Conservation (phyloP, 495 filamentous ascomycete genomes). For the Friedmanniomyces endolithicus region DNA sequence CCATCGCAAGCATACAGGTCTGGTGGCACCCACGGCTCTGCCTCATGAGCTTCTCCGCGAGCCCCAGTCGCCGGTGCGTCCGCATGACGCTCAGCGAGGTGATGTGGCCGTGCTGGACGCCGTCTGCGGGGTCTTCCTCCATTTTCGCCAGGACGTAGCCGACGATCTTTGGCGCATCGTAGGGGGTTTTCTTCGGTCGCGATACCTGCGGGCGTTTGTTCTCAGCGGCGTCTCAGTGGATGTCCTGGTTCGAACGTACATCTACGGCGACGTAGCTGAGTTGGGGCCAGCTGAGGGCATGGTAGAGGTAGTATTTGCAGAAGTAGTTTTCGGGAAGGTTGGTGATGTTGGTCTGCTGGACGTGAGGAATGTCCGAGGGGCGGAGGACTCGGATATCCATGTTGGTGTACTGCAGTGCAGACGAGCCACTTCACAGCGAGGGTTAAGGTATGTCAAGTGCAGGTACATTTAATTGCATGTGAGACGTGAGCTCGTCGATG, state of each 20-base stretch:
- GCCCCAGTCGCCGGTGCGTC: conserved; percentile 77
- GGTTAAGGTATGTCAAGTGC: background rate
- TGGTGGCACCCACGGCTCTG: conserved; percentile 65
- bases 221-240: background rate
- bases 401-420: background rate
- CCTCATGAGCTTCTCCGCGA: conserved; percentile 93
- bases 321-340: conserved; percentile 99
- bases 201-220: conserved; percentile 34
- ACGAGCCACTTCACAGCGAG: background rate
- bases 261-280: conserved; percentile 94
- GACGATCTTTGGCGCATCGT: conserved; percentile 93
- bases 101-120: conserved; percentile 89
- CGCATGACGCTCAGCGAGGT: conserved; percentile 92
- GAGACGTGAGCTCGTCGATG: background rate
- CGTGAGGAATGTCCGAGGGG: conserved; percentile 74
- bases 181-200: conserved; percentile 60
- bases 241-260: conserved; percentile 21
- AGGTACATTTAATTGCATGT: too few relatives aligned
- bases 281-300: conserved; percentile 94
- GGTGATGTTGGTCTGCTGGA: conserved; percentile 96
- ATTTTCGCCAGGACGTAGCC: conserved; percentile 98
- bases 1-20: conserved; percentile 1
- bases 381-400: conserved; percentile 74
- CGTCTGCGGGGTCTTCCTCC: conserved; percentile 93
- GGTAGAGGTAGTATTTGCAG: conserved; percentile 99